These are phyloP conservation scores for Knufia petricola DNA, from an alignment of 2,329 filamentous ascomycete species.

Conservation along the genomic window DNA sequence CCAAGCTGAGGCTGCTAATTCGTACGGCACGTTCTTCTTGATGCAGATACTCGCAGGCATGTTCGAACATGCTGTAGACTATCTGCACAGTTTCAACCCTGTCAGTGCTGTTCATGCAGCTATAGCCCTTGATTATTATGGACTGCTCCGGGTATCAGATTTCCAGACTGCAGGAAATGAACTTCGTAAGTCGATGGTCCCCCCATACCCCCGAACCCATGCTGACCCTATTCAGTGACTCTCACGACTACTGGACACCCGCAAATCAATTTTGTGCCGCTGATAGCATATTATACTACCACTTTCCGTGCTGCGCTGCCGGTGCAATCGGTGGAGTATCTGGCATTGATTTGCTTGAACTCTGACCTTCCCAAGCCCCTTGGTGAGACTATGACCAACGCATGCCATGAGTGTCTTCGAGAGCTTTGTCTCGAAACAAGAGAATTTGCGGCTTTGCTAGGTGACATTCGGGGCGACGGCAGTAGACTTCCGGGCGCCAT, in stretches of 20 bases:
- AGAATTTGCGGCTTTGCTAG: constrained; percentile 87
- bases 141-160: constrained; percentile 76
- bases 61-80: constrained; percentile 88
- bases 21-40: constrained; percentile 86
- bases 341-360: constrained; percentile 85
- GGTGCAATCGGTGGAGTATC: constrained; percentile 84
- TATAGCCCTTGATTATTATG: constrained; percentile 80
- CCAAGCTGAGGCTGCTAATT: constrained; percentile 64
- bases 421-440: constrained; percentile 94
- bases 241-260: constrained; percentile 46
- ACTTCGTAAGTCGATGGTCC: constrained; percentile 42
- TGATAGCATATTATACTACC: constrained; percentile 89
- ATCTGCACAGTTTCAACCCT: constrained; percentile 84
- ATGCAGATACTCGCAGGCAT: constrained; percentile 82
- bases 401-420: constrained; percentile 86
- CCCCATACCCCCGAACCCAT: constrained; percentile 2
- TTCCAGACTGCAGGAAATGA: constrained; percentile 66
- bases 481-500: constrained; percentile 77
- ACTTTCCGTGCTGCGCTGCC: constrained; percentile 90
- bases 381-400: constrained; percentile 64
- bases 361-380: constrained; percentile 65
- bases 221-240: constrained; percentile 38
- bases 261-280: constrained; percentile 87
- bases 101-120: constrained; percentile 93
- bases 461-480: constrained; percentile 81